phyloP scores from a whole-genome alignment of 768 basidiomycete species.

The Boletus edulis region DNA sequence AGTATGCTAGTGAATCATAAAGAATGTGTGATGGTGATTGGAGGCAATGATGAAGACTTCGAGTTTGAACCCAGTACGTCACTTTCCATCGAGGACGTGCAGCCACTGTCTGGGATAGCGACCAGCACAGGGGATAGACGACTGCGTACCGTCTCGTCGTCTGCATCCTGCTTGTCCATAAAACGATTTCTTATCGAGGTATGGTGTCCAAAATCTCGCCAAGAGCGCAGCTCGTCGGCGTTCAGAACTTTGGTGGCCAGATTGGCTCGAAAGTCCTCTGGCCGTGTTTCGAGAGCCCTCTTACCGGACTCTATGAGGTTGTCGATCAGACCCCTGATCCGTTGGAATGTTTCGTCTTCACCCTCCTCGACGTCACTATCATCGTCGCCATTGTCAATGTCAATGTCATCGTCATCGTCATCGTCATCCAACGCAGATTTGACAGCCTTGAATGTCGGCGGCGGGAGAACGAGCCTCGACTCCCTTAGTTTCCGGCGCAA shows the following conservation, averaged over 20 bases:
- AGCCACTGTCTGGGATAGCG: constrained; percentile 18
- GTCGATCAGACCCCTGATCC: constrained; percentile 65
- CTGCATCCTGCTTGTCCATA: constrained; percentile 21
- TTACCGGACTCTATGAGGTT: constrained; percentile 55
- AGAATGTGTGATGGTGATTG: constrained; percentile 45
- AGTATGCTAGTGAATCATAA: constrained; percentile 23
- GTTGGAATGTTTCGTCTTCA: constrained; percentile 57
- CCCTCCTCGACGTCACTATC: constrained; percentile 40
- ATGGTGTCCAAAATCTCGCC: constrained; percentile 42
- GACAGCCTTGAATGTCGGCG: constrained; percentile 55
- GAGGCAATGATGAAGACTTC: constrained; percentile 30
- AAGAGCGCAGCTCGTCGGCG: constrained; percentile 66
- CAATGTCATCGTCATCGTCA: constrained; percentile 31
- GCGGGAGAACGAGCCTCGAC: constrained; percentile 74
- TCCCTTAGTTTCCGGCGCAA: constrained; percentile 81
- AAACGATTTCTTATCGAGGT: constrained; percentile 8
- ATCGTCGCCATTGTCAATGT: constrained; percentile 35
- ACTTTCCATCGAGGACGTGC: constrained; percentile 24
- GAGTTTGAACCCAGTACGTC: constrained; percentile 22
- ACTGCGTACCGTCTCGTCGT: constrained; percentile 31
- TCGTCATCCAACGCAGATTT: constrained; percentile 47
- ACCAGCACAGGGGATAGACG: constrained; percentile 15
- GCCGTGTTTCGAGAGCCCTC: constrained; percentile 57
- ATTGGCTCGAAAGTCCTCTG: constrained; percentile 49
- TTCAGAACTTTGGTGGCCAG: constrained; percentile 65